phyloP scores from a whole-genome alignment of 164 flowering plant species.

The Houttuynia cordata region DNA sequence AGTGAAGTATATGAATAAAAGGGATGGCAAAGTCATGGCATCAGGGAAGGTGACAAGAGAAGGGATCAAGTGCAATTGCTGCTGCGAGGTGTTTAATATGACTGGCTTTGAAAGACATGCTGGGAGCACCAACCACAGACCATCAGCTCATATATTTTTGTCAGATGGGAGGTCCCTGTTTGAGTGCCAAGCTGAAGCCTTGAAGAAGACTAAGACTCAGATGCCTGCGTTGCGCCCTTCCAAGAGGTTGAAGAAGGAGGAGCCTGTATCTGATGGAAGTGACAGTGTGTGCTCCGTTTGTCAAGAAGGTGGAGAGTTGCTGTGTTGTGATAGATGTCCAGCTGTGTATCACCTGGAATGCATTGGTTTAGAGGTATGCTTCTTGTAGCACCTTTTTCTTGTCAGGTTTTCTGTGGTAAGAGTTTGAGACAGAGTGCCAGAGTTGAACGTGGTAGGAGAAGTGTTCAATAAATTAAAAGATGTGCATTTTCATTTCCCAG shows the following conservation, averaged over 20 bases:
- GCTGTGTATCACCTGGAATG: not conserved
- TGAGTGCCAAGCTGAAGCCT: slow-evolving; percentile 46
- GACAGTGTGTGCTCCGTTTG: slow-evolving; percentile 64
- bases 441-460: too few species aligned
- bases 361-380: not conserved
- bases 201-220: slow-evolving; percentile 2
- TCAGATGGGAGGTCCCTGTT: slow-evolving; percentile 73
- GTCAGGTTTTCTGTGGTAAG: too few species aligned
- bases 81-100: slow-evolving; percentile 35
- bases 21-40: slow-evolving; percentile 10
- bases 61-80: slow-evolving; percentile 83
- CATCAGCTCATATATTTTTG: slow-evolving; percentile 55
- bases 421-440: too few species aligned
- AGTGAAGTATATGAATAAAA: slow-evolving; percentile 27
- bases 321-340: not conserved
- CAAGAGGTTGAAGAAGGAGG: slow-evolving; percentile 11
- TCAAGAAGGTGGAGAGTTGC: slow-evolving; percentile 3
- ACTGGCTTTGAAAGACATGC: slow-evolving; percentile 58
- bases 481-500: too few species aligned
- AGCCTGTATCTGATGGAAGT: slow-evolving; percentile 11
- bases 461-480: too few species aligned
- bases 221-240: slow-evolving; percentile 3
- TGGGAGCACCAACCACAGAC: slow-evolving; percentile 27
- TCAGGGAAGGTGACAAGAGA: slow-evolving; percentile 54
- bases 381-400: too few species aligned